phyloP scores from a whole-genome alignment of 305 asterid genomes.

The Solanum hybrid region DNA sequence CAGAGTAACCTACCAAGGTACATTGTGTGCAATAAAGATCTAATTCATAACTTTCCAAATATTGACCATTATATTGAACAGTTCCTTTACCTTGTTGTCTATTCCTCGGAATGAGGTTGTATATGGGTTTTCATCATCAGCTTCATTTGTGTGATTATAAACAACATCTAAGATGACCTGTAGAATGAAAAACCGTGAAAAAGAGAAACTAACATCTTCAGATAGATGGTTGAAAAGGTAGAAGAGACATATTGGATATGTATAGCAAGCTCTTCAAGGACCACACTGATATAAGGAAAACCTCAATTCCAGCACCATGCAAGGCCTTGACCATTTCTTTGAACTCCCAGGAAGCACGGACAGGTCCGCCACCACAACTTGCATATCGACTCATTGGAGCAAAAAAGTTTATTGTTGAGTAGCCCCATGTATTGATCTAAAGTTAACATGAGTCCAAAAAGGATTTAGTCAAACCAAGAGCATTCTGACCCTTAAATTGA shows the following conservation, averaged over 20 bases:
- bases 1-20: not conserved
- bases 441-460: conserved; percentile 11
- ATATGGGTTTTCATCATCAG: conserved; percentile 80
- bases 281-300: conserved; percentile 11
- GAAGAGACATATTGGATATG: not conserved
- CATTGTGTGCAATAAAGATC: not conserved
- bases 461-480: conserved; percentile 9
- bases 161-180: conserved; percentile 98
- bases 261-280: not conserved
- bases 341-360: conserved; percentile 65
- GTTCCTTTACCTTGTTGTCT: conserved; percentile 84
- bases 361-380: conserved; percentile 85
- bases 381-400: conserved; percentile 99
- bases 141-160: conserved; percentile 93
- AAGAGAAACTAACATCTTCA: conserved; percentile 6
- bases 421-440: conserved; percentile 96
- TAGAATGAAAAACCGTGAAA: conserved; percentile 14
- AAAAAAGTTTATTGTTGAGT: conserved; percentile 91
- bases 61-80: not conserved
- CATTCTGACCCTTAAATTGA: not conserved
- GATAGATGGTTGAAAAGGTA: not conserved
- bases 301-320: conserved; percentile 96
- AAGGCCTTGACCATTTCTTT: conserved; percentile 95
- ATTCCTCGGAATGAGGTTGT: conserved; percentile 96
- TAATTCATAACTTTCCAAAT: not conserved